These are phyloP conservation scores for Skeletonema marinoi DNA, from an alignment of 108 stramenopile genomes.

Conservation along the genomic window DNA sequence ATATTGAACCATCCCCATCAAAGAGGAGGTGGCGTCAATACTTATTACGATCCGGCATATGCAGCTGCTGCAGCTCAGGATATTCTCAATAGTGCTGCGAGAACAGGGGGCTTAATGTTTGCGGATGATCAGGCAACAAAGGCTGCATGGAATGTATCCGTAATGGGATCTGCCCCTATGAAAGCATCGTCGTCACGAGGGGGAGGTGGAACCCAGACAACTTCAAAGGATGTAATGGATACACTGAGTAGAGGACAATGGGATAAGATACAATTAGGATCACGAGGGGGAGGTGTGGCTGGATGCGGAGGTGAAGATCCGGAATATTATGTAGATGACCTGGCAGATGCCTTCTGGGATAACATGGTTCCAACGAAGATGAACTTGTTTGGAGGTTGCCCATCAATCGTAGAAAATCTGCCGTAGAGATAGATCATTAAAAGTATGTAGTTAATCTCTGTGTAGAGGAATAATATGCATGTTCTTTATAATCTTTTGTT, in stretches of 20 bases:
- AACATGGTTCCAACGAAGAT: constrained; percentile 66
- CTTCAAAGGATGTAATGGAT: constrained; percentile 24
- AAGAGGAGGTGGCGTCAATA: constrained; percentile 18
- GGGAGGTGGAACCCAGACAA: not conserved
- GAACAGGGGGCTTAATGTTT: constrained; percentile 35
- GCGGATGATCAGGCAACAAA: constrained; percentile 32
- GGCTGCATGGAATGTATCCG: constrained; percentile 29
- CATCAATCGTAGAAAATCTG: constrained; percentile 78
- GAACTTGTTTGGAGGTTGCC: constrained; percentile 65
- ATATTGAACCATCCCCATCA: constrained; percentile 16
- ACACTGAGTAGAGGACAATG: constrained; percentile 37
- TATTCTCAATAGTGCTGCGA: constrained; percentile 35
- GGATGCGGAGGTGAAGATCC: constrained; percentile 71
- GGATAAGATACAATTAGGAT: constrained; percentile 59
- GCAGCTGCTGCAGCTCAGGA: constrained; percentile 43
- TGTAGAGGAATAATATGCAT: not conserved
- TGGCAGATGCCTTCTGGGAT: constrained; percentile 74
- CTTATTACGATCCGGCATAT: constrained; percentile 46
- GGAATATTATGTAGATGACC: constrained; percentile 65
- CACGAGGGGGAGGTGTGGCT: constrained; percentile 43
- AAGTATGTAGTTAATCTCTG: not conserved
- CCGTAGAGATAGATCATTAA: constrained; percentile 16
- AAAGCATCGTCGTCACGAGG: not conserved
- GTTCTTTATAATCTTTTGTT: too few species aligned
- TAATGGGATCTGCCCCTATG: constrained; percentile 23